These are phyloP conservation scores for Stachybotrys echinatus DNA, from an alignment of 2,329 filamentous ascomycete species.

Conservation along the genomic window DNA sequence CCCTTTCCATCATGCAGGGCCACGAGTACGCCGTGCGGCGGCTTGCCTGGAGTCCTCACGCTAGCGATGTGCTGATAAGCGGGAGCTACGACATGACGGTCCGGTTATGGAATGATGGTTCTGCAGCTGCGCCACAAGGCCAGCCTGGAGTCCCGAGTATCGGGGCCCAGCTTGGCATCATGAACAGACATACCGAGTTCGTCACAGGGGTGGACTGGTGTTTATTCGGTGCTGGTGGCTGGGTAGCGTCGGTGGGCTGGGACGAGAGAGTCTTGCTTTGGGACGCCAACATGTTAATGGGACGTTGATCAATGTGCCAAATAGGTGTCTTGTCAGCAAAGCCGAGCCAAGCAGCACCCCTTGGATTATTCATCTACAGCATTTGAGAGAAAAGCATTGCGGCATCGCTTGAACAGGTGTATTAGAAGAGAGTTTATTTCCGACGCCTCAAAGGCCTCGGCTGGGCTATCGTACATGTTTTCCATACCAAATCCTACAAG, in stretches of 20 bases:
- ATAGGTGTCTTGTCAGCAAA: background rate
- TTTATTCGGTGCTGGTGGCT: slow-evolving; percentile 88
- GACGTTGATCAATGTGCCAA: no score
- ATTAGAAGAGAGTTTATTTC: background rate
- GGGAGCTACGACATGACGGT: slow-evolving; percentile 99
- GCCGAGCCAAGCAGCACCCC: no score
- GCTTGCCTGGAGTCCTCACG: slow-evolving; percentile 87
- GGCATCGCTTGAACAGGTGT: background rate
- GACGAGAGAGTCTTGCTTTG: slow-evolving; percentile 87
- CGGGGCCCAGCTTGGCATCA: slow-evolving; percentile 73
- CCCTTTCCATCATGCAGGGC: slow-evolving; percentile 68
- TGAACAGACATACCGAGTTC: slow-evolving; percentile 94
- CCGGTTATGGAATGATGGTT: slow-evolving; percentile 81
- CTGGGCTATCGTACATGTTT: background rate
- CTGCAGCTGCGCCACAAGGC: slow-evolving; percentile 29
- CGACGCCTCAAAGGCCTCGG: background rate
- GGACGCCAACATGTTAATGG: slow-evolving; percentile 64
- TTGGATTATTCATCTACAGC: no score
- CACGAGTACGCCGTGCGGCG: slow-evolving; percentile 89
- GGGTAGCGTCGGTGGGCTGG: slow-evolving; percentile 93
- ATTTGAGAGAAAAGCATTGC: no score
- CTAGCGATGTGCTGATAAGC: slow-evolving; percentile 80
- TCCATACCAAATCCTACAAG: background rate
- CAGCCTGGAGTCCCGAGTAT: slow-evolving; percentile 34
- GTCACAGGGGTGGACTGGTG: slow-evolving; percentile 97